Percentiles rank a stretch among this genome's conserved stretches.
These are phyloP conservation scores for Aspergillus felis DNA, from an alignment of 2,329 filamentous ascomycete species.

Conservation along the genomic window DNA sequence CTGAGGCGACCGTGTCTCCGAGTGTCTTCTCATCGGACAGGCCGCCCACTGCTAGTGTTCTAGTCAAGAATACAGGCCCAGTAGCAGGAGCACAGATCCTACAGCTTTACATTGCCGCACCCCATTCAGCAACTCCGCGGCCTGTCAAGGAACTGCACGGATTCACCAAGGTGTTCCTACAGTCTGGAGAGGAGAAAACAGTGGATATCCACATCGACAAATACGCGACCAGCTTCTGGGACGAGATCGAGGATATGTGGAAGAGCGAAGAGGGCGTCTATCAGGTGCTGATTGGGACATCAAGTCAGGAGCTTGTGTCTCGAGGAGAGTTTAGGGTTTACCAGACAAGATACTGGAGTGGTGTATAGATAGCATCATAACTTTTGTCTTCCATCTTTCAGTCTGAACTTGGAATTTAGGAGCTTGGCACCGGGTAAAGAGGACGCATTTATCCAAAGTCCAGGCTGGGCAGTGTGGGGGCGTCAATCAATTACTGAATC, in stretches of 20 bases:
- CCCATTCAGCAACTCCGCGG: slow-evolving; percentile 27
- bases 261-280: slow-evolving; percentile 37
- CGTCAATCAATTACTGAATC: not conserved
- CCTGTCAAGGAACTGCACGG: slow-evolving; percentile 44
- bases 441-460: slow-evolving; percentile 6
- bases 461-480: not conserved
- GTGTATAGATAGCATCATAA: slow-evolving; percentile 11
- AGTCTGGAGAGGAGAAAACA: slow-evolving; percentile 31
- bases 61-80: slow-evolving; percentile 50
- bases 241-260: slow-evolving; percentile 39
- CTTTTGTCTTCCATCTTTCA: not conserved
- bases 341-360: slow-evolving; percentile 19
- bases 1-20: slow-evolving; percentile 25
- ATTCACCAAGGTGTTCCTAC: slow-evolving; percentile 42
- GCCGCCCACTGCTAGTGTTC: slow-evolving; percentile 41
- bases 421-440: not conserved
- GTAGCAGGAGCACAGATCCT: slow-evolving; percentile 50
- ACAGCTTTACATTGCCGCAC: slow-evolving; percentile 42
- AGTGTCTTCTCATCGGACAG: slow-evolving; percentile 37
- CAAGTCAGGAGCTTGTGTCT: slow-evolving; percentile 20
- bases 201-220: slow-evolving; percentile 30
- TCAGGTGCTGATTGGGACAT: slow-evolving; percentile 35
- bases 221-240: slow-evolving; percentile 41
- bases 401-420: too few relatives aligned
- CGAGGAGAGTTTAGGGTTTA: slow-evolving; percentile 16